Base-by-base conservation (phyloP, 306 rosid genomes). In the Glycyrrhiza uralensis region DNA sequence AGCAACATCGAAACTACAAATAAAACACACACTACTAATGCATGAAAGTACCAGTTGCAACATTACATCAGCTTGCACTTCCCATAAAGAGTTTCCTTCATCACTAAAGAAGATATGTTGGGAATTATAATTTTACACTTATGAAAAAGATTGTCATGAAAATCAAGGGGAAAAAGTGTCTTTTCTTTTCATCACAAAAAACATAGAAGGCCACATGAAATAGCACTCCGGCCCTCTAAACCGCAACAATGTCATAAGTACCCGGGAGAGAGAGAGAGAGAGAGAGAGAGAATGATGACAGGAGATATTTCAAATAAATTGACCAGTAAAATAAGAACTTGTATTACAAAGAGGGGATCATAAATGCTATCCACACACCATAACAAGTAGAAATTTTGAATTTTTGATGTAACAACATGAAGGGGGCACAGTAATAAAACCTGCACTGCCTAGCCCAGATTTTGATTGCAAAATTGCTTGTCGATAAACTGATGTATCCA, bases 401-500 rank as follows among this genome's bases (percentile, higher is more conserved):
- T n/a, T n/a, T n/a, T 45, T 64, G 23, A 78, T 23, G 23, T 73
- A 35, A 35, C 9, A 26, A 14, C 44, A 9, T 45, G 22, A 55
- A 56, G 41, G 17, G 28, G 44, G 29, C 20, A 46, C 5, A 23
- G 54, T 15, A 58, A 30, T 54, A 35, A 35, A 69, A 93, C 98
- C 98, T 80, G 96, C 76, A 71, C 75, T 70, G 14, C 90, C 90
- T 55, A 88, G 39, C 52, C 92, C 97, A 50, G 92, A 86, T 76
- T 87, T 90, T 76, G 92, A 80, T 80, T 88, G 98, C 81, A 88
- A 82, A 77, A 88, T 81, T 45, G 91, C 89, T 79, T 80, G 92
- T 46, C 90, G 85, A 78, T 90, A 93, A 35, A 85, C 83, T 76
- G 93, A 85, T 38, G 90, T 41, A 87, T 93, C 98, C 91, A 87